These are phyloP conservation scores for Hypoxylon perforatum DNA, from an alignment of 495 filamentous ascomycete genomes.

Conservation along the genomic window DNA sequence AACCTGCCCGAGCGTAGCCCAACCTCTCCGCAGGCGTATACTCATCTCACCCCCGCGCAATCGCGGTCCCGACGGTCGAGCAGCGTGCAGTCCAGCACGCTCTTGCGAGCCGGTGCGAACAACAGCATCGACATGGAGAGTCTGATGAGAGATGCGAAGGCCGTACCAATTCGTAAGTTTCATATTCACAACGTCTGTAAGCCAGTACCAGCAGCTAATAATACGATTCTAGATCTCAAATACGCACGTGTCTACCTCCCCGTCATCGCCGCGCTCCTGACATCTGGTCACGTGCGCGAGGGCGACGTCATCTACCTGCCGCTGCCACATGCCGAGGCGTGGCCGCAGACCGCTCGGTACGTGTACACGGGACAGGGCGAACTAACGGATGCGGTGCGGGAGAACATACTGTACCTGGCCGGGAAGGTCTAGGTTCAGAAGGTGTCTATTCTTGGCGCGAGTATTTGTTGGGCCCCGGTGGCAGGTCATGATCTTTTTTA, in stretches of 20 bases:
- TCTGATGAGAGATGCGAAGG: conserved; percentile 47
- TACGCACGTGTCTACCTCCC: conserved; percentile 63
- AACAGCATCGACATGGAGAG: conserved; percentile 28
- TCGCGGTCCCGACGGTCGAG: conserved; percentile 22
- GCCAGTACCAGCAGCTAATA: not conserved
- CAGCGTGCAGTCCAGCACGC: conserved; percentile 29
- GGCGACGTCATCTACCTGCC: conserved; percentile 67
- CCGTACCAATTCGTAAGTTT: conserved; percentile 62
- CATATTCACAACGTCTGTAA: not conserved
- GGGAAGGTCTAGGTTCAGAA: conserved; percentile 52
- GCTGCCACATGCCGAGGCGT: conserved; percentile 63
- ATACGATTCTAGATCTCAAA: conserved; percentile 53
- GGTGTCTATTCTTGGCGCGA: not conserved
- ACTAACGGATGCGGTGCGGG: conserved; percentile 55
- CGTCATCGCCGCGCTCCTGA: conserved; percentile 62
- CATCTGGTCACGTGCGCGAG: conserved; percentile 59
- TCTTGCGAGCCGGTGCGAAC: conserved; percentile 8
- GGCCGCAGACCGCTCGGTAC: conserved; percentile 61
- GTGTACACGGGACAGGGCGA: conserved; percentile 63
- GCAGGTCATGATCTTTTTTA: too few species aligned
- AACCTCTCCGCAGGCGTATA: not conserved
- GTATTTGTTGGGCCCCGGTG: too few species aligned
- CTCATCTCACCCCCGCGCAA: conserved; percentile 9
- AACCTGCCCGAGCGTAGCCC: conserved; percentile 7
- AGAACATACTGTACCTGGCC: conserved; percentile 65